phyloP scores from a whole-genome alignment of 306 rosid genomes.

The Rubus parviflorus region DNA sequence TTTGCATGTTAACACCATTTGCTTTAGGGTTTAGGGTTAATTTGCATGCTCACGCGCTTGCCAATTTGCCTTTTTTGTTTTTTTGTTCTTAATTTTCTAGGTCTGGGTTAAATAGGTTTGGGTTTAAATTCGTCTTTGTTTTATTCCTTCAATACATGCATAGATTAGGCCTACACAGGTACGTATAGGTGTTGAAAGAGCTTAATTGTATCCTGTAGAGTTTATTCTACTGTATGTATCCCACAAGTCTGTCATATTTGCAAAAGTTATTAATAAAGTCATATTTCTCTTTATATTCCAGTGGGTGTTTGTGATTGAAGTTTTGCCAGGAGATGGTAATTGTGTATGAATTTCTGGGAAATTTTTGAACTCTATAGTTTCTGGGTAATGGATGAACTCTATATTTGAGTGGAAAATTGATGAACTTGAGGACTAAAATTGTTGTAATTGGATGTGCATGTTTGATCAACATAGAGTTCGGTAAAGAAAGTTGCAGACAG shows the following conservation, averaged over 20 bases:
- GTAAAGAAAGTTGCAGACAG: not conserved
- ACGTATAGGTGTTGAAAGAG: conserved; percentile 5
- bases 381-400: not conserved
- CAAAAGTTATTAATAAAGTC: not conserved
- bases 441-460: not conserved
- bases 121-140: not conserved
- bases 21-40: no score
- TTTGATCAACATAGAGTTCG: not conserved
- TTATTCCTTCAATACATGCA: not conserved
- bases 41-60: no score
- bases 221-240: not conserved
- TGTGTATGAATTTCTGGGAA: not conserved
- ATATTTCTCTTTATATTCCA: not conserved
- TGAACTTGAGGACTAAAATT: not conserved
- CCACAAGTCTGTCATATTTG: not conserved
- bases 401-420: not conserved
- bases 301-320: not conserved
- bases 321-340: not conserved
- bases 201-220: conserved; percentile 13
- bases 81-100: not conserved
- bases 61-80: no score
- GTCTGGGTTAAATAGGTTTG: not conserved
- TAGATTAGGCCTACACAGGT: not conserved
- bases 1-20: no score
- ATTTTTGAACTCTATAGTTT: not conserved